Percentiles rank a stretch among this genome's conserved stretches.
Evolutionary conservation across 352 stramenopile species (phyloP).

Genomic region (Globisporangium splendens): DNA sequence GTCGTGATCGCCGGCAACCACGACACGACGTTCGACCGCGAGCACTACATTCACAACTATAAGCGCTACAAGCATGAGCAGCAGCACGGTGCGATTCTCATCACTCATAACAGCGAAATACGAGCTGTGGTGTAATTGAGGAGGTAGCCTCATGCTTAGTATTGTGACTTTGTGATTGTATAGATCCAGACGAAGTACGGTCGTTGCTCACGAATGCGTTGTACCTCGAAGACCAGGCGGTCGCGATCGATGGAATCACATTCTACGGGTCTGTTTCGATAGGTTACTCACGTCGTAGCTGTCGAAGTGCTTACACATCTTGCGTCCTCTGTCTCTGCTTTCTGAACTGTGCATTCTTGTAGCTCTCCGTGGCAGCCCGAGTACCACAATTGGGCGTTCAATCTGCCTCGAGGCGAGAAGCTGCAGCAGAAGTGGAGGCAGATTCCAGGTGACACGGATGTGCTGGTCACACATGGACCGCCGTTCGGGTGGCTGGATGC

Average conservation of each 20-base stretch:
- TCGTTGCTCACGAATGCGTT: slow-evolving; percentile 70
- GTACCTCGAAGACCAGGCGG: slow-evolving; percentile 76
- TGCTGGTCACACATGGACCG: slow-evolving; percentile 87
- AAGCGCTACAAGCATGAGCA: slow-evolving; percentile 61
- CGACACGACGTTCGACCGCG: slow-evolving; percentile 73
- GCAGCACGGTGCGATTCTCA: slow-evolving; percentile 43
- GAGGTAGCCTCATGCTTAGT: neutral
- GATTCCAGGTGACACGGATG: slow-evolving; percentile 64
- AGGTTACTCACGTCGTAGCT: too few relatives aligned
- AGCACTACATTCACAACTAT: slow-evolving; percentile 68
- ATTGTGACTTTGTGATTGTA: neutral
- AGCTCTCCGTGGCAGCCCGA: slow-evolving; percentile 63
- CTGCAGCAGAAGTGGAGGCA: slow-evolving; percentile 39
- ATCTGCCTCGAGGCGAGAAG: slow-evolving; percentile 39
- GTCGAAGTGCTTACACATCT: too few relatives aligned
- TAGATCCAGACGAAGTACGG: slow-evolving; percentile 63
- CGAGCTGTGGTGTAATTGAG: too few relatives aligned
- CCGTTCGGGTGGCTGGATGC: slow-evolving; percentile 76
- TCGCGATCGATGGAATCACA: slow-evolving; percentile 64
- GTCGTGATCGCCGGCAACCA: slow-evolving; percentile 82
- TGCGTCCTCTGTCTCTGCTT: too few relatives aligned
- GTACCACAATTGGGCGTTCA: slow-evolving; percentile 82
- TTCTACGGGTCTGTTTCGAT: slow-evolving; percentile 58
- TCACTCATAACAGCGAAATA: too few relatives aligned
- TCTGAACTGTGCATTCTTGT: neutral